Conservation (phyloP, 495 filamentous ascomycete species). For the Amphirosellinia nigrospora region DNA sequence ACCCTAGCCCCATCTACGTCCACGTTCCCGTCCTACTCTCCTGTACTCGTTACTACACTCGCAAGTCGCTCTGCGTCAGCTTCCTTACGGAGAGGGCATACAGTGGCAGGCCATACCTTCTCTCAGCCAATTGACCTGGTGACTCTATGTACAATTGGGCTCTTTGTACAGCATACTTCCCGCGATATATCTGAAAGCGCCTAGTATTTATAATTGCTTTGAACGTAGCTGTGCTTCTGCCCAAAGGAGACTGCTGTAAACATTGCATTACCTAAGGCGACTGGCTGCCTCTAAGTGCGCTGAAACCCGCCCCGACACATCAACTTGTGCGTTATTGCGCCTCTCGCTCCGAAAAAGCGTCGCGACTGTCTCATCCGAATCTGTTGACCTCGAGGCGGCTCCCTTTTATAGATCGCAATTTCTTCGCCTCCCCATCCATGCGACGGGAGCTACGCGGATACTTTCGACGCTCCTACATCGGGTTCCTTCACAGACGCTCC, state of each 20-base stretch:
- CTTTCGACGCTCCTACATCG: not conserved
- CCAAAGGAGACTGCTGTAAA: constrained; percentile 12
- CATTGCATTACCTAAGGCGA: not conserved
- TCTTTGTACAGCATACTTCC: constrained; percentile 24
- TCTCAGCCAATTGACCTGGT: constrained; percentile 21
- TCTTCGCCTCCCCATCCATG: not conserved
- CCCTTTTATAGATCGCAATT: constrained; percentile 3
- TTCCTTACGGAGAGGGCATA: not conserved
- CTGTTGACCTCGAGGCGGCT: not conserved
- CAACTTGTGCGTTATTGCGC: constrained; percentile 9
- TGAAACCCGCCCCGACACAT: not conserved
- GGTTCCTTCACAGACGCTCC: not conserved
- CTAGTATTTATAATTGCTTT: constrained; percentile 2
- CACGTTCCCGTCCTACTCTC: not conserved
- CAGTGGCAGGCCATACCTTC: not conserved
- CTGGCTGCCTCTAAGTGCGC: constrained; percentile 1
- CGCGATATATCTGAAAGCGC: constrained; percentile 12
- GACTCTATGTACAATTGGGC: constrained; percentile 15
- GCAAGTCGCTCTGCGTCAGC: not conserved
- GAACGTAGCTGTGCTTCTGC: constrained; percentile 14
- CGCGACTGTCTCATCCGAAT: constrained; percentile 15
- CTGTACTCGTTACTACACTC: not conserved
- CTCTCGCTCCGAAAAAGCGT: not conserved
- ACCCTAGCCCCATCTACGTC: no score
- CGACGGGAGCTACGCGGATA: not conserved